Conservation (phyloP, 2,329 filamentous ascomycete species). For the Neofusicoccum kwambonambiense region DNA sequence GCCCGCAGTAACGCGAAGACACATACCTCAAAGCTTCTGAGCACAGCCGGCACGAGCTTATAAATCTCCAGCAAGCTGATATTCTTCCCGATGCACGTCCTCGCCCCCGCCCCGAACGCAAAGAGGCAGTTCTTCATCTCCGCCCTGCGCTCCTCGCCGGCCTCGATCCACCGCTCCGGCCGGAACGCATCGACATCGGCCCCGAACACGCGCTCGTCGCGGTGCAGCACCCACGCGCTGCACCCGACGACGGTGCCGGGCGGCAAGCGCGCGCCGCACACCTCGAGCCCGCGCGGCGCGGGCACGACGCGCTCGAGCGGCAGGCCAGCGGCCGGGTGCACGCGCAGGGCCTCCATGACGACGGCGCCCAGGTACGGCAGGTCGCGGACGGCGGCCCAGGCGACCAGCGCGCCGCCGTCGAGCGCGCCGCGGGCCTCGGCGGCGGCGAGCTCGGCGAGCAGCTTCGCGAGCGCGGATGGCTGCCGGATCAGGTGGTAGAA, state of each 20-base stretch:
- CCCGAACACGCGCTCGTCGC: slow-evolving; percentile 1
- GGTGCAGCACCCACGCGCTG: slow-evolving; percentile 13
- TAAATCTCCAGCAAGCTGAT: slow-evolving; percentile 37
- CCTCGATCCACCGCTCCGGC: slow-evolving; percentile 14
- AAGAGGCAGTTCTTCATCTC: slow-evolving; percentile 34
- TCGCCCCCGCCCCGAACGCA: slow-evolving; percentile 39
- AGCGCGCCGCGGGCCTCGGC: background rate
- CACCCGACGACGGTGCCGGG: slow-evolving; percentile 7
- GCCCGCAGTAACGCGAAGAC: background rate
- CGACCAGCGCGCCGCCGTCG: too few relatives aligned
- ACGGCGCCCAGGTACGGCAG: slow-evolving; percentile 51
- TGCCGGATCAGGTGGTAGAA: slow-evolving; percentile 38
- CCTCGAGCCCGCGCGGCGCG: slow-evolving; percentile 32
- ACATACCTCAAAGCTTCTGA: slow-evolving; percentile 28
- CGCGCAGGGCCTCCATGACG: slow-evolving; percentile 51
- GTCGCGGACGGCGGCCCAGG: background rate
- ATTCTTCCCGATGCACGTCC: slow-evolving; percentile 36
- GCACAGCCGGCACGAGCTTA: slow-evolving; percentile 34
- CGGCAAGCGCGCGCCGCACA: background rate
- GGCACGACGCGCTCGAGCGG: slow-evolving; percentile 53
- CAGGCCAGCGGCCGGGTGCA: slow-evolving; percentile 51
- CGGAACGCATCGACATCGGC: background rate
- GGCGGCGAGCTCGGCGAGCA: slow-evolving; percentile 30
- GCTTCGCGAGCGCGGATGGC: slow-evolving; percentile 22
- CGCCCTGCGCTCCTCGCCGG: slow-evolving; percentile 26